Evolutionary conservation across 116 monocot genomes (phyloP).

Genomic region (Cymodocea nodosa): DNA sequence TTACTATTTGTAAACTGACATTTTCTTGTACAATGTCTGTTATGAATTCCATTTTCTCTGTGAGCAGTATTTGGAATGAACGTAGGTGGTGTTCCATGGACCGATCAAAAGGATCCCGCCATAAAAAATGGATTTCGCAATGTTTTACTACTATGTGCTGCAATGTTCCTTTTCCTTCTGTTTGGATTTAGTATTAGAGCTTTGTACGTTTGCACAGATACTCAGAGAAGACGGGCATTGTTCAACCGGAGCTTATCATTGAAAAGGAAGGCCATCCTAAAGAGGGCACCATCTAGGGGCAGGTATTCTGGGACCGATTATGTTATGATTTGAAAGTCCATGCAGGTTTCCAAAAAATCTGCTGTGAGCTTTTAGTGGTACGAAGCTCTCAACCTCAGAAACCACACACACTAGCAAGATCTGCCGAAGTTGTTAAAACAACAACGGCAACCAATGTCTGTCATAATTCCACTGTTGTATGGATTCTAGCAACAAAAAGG

Average conservation of each 20-base stretch:
- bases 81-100: slow-evolving; percentile 96
- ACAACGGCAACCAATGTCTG: too few relatives aligned
- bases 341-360: too few relatives aligned
- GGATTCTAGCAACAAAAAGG: neutral
- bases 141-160: slow-evolving; percentile 63
- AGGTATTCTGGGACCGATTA: slow-evolving; percentile 3
- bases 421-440: too few relatives aligned
- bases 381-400: neutral
- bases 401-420: neutral
- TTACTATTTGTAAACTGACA: neutral
- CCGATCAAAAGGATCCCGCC: slow-evolving; percentile 39
- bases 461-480: too few relatives aligned
- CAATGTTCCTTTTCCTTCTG: slow-evolving; percentile 43
- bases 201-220: slow-evolving; percentile 30
- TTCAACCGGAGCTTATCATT: slow-evolving; percentile 39
- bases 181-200: slow-evolving; percentile 47
- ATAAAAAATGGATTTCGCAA: slow-evolving; percentile 56
- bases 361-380: neutral
- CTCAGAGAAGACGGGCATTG: slow-evolving; percentile 31
- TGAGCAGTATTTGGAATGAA: slow-evolving; percentile 93
- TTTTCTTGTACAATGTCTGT: neutral
- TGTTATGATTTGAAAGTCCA: slow-evolving; percentile 9
- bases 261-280: slow-evolving; percentile 26
- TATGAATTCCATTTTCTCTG: neutral
- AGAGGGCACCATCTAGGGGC: slow-evolving; percentile 9